These are phyloP conservation scores for Curvularia sp. DNA, from an alignment of 2,329 filamentous ascomycete species.

Conservation along the genomic window DNA sequence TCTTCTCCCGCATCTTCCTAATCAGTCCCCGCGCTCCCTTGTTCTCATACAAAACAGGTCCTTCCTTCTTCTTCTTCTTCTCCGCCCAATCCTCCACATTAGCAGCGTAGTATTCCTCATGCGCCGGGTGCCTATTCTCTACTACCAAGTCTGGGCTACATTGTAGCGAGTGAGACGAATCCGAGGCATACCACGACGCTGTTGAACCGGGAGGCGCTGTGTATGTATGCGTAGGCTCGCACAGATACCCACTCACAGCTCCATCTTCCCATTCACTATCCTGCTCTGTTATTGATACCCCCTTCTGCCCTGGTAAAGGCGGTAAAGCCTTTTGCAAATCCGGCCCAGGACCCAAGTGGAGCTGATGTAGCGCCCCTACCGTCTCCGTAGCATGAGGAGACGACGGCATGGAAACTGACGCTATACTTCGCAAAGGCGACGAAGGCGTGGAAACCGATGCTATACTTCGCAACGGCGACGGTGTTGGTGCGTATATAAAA, in stretches of 20 bases:
- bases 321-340: neutral
- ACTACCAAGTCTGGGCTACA: neutral
- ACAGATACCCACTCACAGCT: neutral
- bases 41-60: no score
- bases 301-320: neutral
- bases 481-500: neutral
- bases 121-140: neutral
- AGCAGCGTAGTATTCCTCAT: neutral
- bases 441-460: neutral
- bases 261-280: no score
- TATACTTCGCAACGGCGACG: neutral
- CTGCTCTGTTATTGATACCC: neutral
- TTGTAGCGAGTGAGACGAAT: neutral
- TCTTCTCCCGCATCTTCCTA: slow-evolving; percentile 17
- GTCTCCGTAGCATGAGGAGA: neutral
- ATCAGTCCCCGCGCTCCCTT: no score
- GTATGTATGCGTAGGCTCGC: neutral
- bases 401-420: neutral
- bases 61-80: slow-evolving; percentile 19
- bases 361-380: no score
- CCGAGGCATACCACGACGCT: neutral
- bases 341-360: no score
- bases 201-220: neutral
- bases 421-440: neutral
- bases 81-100: neutral